phyloP scores from a whole-genome alignment of 768 basidiomycete genomes.

The Phylloporus sp. region DNA sequence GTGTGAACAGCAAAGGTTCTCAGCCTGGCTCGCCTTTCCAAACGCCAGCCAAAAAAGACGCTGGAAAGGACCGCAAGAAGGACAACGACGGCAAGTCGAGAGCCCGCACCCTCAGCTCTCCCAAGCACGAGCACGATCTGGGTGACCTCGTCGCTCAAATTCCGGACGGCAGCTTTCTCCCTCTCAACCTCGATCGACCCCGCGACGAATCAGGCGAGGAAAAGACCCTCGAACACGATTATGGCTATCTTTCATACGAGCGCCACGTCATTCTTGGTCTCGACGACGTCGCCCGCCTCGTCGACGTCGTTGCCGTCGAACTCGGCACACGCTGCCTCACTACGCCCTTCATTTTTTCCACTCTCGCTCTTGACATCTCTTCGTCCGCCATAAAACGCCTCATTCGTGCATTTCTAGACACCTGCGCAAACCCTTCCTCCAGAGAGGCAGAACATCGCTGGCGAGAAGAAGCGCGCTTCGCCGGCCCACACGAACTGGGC shows the following conservation, averaged over 20 bases:
- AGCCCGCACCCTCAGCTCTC: slow-evolving; percentile 39
- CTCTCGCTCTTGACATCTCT: slow-evolving; percentile 80
- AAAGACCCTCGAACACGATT: slow-evolving; percentile 42
- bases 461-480: slow-evolving; percentile 79
- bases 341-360: slow-evolving; percentile 89
- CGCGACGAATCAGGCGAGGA: slow-evolving; percentile 36
- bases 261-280: slow-evolving; percentile 74
- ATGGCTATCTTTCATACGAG: slow-evolving; percentile 71
- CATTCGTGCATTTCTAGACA: slow-evolving; percentile 74
- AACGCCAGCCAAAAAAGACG: slow-evolving; percentile 44
- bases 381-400: slow-evolving; percentile 69
- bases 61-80: slow-evolving; percentile 41
- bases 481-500: slow-evolving; percentile 81
- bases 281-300: slow-evolving; percentile 64
- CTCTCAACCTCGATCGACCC: slow-evolving; percentile 47
- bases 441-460: slow-evolving; percentile 50
- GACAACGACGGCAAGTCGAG: slow-evolving; percentile 31
- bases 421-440: slow-evolving; percentile 38
- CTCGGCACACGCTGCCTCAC: slow-evolving; percentile 71
- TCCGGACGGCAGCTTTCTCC: slow-evolving; percentile 50
- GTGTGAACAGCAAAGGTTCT: slow-evolving; percentile 46
- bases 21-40: slow-evolving; percentile 21
- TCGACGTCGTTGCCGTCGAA: slow-evolving; percentile 65
- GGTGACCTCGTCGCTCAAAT: slow-evolving; percentile 36
- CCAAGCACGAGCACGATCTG: slow-evolving; percentile 32